Evolutionary conservation across 495 filamentous ascomycete genomes (phyloP).

Genomic region (Neurospora tetraspora): DNA sequence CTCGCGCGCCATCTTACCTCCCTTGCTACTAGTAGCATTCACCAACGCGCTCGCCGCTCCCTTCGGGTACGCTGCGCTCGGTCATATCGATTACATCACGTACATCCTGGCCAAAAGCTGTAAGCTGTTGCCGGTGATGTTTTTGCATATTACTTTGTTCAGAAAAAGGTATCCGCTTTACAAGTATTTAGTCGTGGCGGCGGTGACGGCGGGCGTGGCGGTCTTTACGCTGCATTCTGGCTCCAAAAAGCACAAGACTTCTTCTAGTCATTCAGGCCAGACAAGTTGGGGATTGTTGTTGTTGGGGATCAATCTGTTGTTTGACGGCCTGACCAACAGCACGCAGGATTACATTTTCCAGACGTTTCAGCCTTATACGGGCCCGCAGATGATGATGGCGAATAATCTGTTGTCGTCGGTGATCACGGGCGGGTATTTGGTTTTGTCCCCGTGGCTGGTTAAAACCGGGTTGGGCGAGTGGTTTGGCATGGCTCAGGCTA

Average conservation of each 20-base stretch:
- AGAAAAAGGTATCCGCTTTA: slow-evolving; percentile 84
- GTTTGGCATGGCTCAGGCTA: slow-evolving; percentile 53
- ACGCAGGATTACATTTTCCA: slow-evolving; percentile 93
- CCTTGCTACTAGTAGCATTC: slow-evolving; percentile 77
- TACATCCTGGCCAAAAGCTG: slow-evolving; percentile 97
- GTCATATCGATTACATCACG: slow-evolving; percentile 97
- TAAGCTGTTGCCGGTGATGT: slow-evolving; percentile 97
- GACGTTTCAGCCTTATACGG: slow-evolving; percentile 65
- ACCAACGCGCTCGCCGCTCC: slow-evolving; percentile 82
- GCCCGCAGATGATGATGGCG: slow-evolving; percentile 99
- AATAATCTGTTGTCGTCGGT: slow-evolving; percentile 76
- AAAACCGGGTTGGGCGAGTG: slow-evolving; percentile 54
- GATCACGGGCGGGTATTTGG: slow-evolving; percentile 64
- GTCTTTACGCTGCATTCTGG: slow-evolving; percentile 87
- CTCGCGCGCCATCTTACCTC: slow-evolving; percentile 54
- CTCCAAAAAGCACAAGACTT: slow-evolving; percentile 34
- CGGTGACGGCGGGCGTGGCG: slow-evolving; percentile 86
- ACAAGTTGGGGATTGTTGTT: slow-evolving; percentile 69
- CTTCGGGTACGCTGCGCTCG: slow-evolving; percentile 87
- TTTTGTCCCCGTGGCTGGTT: slow-evolving; percentile 68
- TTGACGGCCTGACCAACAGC: slow-evolving; percentile 92
- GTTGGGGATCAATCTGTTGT: slow-evolving; percentile 82
- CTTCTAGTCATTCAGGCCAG: slow-evolving; percentile 25
- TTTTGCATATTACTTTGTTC: slow-evolving; percentile 88
- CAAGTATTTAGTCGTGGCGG: slow-evolving; percentile 86